Evolutionary conservation across 768 basidiomycete species (phyloP), one percentile per base, ranked within the genome.

Genomic region (Mycena chlorophos): DNA sequence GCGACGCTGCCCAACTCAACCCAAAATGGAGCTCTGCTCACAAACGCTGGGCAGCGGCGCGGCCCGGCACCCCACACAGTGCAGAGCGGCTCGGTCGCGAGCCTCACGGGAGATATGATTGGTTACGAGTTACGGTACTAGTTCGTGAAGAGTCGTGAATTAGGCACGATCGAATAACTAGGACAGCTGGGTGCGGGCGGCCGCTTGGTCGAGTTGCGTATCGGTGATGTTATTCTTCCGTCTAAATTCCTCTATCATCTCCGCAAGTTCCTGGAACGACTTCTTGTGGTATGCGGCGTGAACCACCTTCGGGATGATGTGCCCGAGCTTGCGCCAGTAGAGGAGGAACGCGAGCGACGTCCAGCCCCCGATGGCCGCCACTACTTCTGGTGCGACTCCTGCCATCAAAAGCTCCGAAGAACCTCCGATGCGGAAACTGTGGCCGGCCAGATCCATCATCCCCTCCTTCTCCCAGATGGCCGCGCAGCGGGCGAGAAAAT

Each of bases 381-480:
- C 69, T 0, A 75, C 52, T 8, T 72, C 68, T 1, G 70, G 70
- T 0, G 64, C 57, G 5, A 74, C 69, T 4, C 73, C 68, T 0
- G 59, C 38, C 0, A 69, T 55, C 1, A 74, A 64, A 3, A 72
- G 53, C 31, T 68, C 61, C 0, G 70, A 66, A 1, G 71, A 65
- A 10, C 72, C 71, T 0, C 73, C 72, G 49, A 75, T 75, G 14
- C 67, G 60, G 52, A 73, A 74, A 42, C 65, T 64, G 50, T 75
- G 71, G 1, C 71, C 73, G 1, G 50, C 23, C 10, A 67, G 48
- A 12, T 23, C 26, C 1, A 51, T 52, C 2, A 70, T 54, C 4
- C 38, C 26, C 2, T 40, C 29, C 1, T 19, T 2, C 2, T n/a
- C 16, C 63, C 62, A 65, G 45, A 65, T 55, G 5, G 42, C 25